phyloP scores from a whole-genome alignment of 352 stramenopile genomes.

The Pythium pyrilobum region DNA sequence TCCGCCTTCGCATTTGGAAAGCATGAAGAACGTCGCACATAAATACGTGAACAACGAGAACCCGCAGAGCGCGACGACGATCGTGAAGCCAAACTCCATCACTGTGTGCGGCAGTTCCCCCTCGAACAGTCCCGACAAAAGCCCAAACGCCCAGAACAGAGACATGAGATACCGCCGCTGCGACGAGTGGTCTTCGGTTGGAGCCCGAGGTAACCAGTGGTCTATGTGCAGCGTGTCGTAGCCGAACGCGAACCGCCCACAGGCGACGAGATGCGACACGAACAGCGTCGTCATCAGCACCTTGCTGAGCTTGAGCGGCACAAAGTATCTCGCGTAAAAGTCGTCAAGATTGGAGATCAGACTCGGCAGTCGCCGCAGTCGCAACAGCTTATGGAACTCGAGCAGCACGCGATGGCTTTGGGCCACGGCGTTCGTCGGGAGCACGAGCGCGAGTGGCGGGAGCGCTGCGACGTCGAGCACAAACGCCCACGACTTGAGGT shows the following conservation, averaged over 20 bases:
- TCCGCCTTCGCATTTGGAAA: conserved; percentile 64
- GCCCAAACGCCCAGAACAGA: conserved; percentile 62
- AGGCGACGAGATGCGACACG: conserved; percentile 52
- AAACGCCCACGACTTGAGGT: conserved; percentile 49
- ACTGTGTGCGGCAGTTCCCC: conserved; percentile 47
- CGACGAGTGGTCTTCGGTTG: conserved; percentile 4
- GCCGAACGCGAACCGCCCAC: conserved; percentile 43
- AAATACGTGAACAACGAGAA: conserved; percentile 69
- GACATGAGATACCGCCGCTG: conserved; percentile 42
- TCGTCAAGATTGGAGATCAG: conserved; percentile 59
- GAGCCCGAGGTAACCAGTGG: conserved; percentile 38
- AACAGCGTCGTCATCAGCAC: conserved; percentile 43
- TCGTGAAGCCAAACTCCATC: conserved; percentile 56
- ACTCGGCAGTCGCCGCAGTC: conserved; percentile 37
- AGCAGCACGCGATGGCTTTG: conserved; percentile 13
- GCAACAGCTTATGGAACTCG: conserved; percentile 55
- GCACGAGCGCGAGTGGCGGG: conserved; percentile 39
- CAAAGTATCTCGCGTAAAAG: conserved; percentile 60
- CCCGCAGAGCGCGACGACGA: conserved; percentile 43
- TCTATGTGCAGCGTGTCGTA: conserved; percentile 34
- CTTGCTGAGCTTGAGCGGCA: conserved; percentile 49
- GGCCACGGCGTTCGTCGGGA: conserved; percentile 3
- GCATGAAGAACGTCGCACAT: conserved; percentile 67
- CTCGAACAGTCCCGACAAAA: conserved; percentile 53
- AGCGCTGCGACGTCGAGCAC: conserved; percentile 44